Evolutionary conservation across 345 rosid genomes (phyloP).

Genomic region (Ceriops zippeliana): DNA sequence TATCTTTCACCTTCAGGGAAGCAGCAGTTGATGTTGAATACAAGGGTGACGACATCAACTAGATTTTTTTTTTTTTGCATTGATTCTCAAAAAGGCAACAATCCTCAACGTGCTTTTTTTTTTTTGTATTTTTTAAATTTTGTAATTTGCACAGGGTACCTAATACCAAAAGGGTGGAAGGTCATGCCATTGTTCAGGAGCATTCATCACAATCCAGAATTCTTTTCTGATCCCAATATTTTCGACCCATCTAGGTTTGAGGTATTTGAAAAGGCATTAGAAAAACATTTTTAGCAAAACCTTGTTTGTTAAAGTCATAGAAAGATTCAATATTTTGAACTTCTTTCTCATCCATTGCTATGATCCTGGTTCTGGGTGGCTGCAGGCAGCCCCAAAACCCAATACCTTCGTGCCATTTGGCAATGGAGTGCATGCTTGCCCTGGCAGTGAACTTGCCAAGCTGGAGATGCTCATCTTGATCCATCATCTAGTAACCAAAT

Average conservation of each 20-base stretch:
- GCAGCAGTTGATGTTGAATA: conserved; percentile 76
- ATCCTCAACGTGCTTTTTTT: too few species aligned
- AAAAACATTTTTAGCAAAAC: too few species aligned
- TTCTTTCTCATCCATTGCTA: background rate
- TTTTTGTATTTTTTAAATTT: too few species aligned
- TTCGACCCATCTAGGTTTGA: conserved; percentile 89
- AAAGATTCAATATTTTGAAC: background rate
- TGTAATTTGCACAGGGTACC: conserved; percentile 43
- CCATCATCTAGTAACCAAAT: conserved; percentile 46
- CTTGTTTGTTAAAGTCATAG: background rate
- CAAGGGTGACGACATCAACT: conserved; percentile 11
- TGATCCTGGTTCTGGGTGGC: background rate
- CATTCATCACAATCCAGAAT: conserved; percentile 78
- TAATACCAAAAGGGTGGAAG: conserved; percentile 96
- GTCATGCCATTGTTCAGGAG: conserved; percentile 80
- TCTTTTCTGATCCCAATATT: conserved; percentile 57
- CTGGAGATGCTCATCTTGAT: conserved; percentile 43
- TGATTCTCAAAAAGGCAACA: too few species aligned
- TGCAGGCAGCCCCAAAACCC: conserved; percentile 37
- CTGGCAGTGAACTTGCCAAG: conserved; percentile 54
- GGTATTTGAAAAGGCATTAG: conserved; percentile 35
- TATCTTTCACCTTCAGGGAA: conserved; percentile 91
- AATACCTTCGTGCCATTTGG: conserved; percentile 53
- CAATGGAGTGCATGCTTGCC: conserved; percentile 47
- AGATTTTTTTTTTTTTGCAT: background rate